phyloP scores from a whole-genome alignment of 148 eudicot genomes.

The Euryodendron excelsum region DNA sequence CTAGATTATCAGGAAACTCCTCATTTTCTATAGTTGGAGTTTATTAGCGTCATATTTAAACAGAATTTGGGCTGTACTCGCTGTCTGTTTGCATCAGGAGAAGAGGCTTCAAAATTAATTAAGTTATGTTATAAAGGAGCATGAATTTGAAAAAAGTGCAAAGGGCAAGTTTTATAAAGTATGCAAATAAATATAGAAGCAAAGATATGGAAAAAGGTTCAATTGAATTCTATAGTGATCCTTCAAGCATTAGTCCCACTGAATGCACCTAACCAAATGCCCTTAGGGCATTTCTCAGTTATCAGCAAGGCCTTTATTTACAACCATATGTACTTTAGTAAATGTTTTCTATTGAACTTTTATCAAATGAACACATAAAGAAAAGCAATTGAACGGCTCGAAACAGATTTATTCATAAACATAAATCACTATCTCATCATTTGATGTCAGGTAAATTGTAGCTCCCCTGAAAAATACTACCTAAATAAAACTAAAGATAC shows the following conservation, averaged over 20 bases:
- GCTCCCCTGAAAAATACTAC: neutral
- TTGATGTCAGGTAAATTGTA: neutral
- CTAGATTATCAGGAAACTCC: no score
- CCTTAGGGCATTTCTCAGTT: neutral
- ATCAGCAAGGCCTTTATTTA: neutral
- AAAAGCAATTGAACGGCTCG: neutral
- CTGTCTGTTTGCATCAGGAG: neutral
- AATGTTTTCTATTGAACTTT: neutral
- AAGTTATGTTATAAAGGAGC: neutral
- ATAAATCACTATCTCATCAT: neutral
- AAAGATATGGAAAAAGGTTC: neutral
- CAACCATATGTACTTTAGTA: neutral
- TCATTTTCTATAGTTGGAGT: neutral
- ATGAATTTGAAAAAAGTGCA: neutral
- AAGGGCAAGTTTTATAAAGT: neutral
- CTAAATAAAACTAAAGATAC: neutral
- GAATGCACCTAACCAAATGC: neutral
- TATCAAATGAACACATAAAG: neutral
- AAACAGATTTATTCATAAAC: neutral
- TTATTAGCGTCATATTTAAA: neutral
- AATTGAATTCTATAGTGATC: neutral
- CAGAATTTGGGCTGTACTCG: neutral
- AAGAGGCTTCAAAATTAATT: neutral
- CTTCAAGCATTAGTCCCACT: neutral
- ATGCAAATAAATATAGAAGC: neutral